Evolutionary conservation across 1,284 basidiomycete genomes (phyloP).

Genomic region (Cryptococcus floricola): DNA sequence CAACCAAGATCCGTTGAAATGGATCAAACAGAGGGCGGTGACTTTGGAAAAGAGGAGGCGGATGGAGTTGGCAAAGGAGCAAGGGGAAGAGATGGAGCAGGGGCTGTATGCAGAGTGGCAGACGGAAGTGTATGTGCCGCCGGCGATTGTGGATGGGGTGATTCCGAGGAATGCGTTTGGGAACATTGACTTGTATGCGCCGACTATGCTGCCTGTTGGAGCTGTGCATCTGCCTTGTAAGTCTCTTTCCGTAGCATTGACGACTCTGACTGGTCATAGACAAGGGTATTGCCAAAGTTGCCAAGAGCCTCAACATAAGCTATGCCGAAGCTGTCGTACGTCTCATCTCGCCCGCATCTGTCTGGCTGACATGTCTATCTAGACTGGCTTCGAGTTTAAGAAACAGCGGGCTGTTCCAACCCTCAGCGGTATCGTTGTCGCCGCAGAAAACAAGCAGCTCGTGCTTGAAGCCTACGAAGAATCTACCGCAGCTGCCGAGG

Average conservation of each 20-base stretch:
- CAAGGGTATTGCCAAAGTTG: slow-evolving; percentile 84
- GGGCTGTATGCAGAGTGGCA: slow-evolving; percentile 82
- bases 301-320: slow-evolving; percentile 78
- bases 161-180: slow-evolving; percentile 95
- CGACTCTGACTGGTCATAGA: slow-evolving; percentile 53
- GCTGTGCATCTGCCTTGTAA: slow-evolving; percentile 82
- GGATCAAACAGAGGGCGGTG: slow-evolving; percentile 77
- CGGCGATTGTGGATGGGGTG: slow-evolving; percentile 77
- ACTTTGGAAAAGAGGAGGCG: slow-evolving; percentile 80
- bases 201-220: slow-evolving; percentile 88
- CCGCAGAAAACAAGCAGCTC: slow-evolving; percentile 68
- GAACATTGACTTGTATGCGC: slow-evolving; percentile 93
- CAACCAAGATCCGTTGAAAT: slow-evolving; percentile 81
- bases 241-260: slow-evolving; percentile 38
- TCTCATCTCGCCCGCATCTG: slow-evolving; percentile 46
- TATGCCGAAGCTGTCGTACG: slow-evolving; percentile 80
- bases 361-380: slow-evolving; percentile 10
- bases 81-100: slow-evolving; percentile 68
- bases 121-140: slow-evolving; percentile 75
- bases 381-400: slow-evolving; percentile 79
- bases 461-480: slow-evolving; percentile 85
- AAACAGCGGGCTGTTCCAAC: slow-evolving; percentile 84
- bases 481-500: slow-evolving; percentile 69
- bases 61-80: slow-evolving; percentile 65
- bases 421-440: slow-evolving; percentile 81